These are phyloP conservation scores for Arthroderma uncinatum DNA, from an alignment of 2,329 filamentous ascomycete species.

Conservation along the genomic window DNA sequence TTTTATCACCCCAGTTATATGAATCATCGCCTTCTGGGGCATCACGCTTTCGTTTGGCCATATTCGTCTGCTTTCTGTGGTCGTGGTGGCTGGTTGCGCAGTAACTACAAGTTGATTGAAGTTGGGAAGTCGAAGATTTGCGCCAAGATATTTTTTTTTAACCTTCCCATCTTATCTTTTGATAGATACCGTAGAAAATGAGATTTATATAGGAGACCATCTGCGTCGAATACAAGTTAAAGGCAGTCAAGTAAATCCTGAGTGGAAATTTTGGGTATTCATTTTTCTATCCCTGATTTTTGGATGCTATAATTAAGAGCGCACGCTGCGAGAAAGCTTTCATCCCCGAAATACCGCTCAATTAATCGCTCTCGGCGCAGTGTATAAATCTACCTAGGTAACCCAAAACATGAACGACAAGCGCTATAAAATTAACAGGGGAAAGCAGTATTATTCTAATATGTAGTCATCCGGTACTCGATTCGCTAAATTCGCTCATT, in stretches of 20 bases:
- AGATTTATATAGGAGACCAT: not conserved
- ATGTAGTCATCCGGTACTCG: not conserved
- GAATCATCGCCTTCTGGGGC: slow-evolving; percentile 21
- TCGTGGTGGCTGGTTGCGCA: not conserved
- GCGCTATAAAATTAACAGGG: not conserved
- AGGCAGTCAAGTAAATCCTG: no score
- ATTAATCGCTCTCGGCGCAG: not conserved
- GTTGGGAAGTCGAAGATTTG: not conserved
- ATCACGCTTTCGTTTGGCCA: slow-evolving; percentile 33
- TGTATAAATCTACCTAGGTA: not conserved
- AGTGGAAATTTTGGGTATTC: not conserved
- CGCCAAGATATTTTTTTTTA: slow-evolving; percentile 4
- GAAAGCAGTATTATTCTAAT: not conserved
- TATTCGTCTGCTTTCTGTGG: not conserved
- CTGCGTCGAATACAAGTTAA: not conserved
- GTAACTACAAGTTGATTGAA: not conserved
- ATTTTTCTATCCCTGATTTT: not conserved
- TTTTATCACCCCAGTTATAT: slow-evolving; percentile 18
- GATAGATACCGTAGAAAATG: not conserved
- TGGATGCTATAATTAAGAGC: not conserved
- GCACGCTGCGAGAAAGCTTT: not conserved
- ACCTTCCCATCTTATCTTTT: not conserved
- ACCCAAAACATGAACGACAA: not conserved
- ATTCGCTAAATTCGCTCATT: not conserved
- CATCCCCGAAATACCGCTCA: not conserved